Percentiles rank a stretch among this genome's conserved stretches.
Evolutionary conservation across 805 yeast genomes (phyloP).

Genomic region (Candida ficus): DNA sequence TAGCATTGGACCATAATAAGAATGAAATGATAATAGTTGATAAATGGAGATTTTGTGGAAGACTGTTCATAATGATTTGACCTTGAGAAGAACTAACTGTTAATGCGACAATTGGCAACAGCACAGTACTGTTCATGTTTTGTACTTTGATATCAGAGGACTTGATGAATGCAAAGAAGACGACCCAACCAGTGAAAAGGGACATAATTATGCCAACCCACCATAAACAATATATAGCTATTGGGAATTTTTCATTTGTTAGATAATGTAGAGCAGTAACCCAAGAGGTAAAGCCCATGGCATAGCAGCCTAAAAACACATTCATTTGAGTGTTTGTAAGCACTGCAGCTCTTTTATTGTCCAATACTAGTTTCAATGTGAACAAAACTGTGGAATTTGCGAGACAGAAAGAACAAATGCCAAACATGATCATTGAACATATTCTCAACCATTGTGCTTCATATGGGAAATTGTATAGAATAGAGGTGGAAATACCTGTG

Average conservation of each 20-base stretch:
- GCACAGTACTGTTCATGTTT: conserved; percentile 48
- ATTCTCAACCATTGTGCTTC: conserved; percentile 51
- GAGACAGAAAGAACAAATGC: conserved; percentile 46
- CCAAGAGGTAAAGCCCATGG: conserved; percentile 75
- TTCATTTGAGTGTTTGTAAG: conserved; percentile 41
- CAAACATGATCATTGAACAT: conserved; percentile 61
- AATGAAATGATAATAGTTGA: conserved; percentile 50
- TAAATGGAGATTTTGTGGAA: conserved; percentile 42
- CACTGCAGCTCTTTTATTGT: conserved; percentile 25
- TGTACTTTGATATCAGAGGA: conserved; percentile 28
- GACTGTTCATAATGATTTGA: conserved; percentile 40
- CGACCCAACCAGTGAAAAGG: conserved; percentile 53
- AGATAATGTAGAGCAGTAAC: conserved; percentile 49
- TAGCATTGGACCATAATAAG: conserved; percentile 66
- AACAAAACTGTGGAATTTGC: conserved; percentile 38
- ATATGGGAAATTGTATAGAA: conserved; percentile 64
- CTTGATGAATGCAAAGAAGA: conserved; percentile 41
- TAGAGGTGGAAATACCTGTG: conserved; percentile 62
- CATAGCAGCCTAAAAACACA: conserved; percentile 70
- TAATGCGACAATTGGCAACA: conserved; percentile 75
- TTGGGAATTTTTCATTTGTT: conserved; percentile 30
- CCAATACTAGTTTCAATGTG: conserved; percentile 33
- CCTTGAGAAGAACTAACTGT: conserved; percentile 78
- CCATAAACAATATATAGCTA: conserved; percentile 62
- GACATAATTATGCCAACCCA: conserved; percentile 59